A percentile compares a stretch with the other conserved stretches of the same genome.
Evolutionary conservation across 768 basidiomycete species (phyloP).

Genomic region (Suillus ampliporus): DNA sequence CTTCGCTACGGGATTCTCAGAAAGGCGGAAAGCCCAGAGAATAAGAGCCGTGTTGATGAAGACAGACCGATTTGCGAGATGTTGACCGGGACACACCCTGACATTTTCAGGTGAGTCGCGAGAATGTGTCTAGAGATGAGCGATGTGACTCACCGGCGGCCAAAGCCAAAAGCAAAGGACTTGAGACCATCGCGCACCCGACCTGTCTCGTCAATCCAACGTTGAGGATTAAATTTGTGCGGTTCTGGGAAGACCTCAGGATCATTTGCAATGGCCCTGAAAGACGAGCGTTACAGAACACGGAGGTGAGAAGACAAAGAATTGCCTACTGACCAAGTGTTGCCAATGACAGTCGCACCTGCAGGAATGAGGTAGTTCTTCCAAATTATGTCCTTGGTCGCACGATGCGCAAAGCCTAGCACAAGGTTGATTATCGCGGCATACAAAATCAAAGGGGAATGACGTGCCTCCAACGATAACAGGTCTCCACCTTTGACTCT

Average conservation of each 20-base stretch:
- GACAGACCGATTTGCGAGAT: conserved; percentile 50
- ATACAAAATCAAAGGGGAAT: conserved; percentile 8
- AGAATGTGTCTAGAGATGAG: background rate
- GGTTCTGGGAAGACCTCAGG: conserved; percentile 59
- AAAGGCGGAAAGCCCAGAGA: conserved; percentile 66
- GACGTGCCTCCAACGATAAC: conserved; percentile 34
- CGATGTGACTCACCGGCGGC: conserved; percentile 31
- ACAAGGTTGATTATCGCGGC: conserved; percentile 13
- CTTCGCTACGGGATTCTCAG: conserved; percentile 50
- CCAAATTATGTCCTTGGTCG: conserved; percentile 59
- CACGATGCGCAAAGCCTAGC: conserved; percentile 63
- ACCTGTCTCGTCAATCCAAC: conserved; percentile 48
- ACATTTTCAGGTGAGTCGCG: background rate
- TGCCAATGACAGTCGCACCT: conserved; percentile 44
- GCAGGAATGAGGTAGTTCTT: conserved; percentile 45
- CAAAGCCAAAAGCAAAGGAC: conserved; percentile 43
- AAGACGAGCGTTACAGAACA: background rate
- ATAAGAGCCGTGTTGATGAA: conserved; percentile 66
- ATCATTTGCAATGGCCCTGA: conserved; percentile 53
- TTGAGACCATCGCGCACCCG: conserved; percentile 31
- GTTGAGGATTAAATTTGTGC: conserved; percentile 56
- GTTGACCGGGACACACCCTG: conserved; percentile 63
- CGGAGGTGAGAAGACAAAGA: background rate
- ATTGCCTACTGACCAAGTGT: conserved; percentile 41
- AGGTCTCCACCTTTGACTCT: conserved; percentile 45